Percentiles rank a stretch among this genome's conserved stretches.
Conservation (phyloP, 306 rosid genomes). For the Acacia melanoxylon region DNA sequence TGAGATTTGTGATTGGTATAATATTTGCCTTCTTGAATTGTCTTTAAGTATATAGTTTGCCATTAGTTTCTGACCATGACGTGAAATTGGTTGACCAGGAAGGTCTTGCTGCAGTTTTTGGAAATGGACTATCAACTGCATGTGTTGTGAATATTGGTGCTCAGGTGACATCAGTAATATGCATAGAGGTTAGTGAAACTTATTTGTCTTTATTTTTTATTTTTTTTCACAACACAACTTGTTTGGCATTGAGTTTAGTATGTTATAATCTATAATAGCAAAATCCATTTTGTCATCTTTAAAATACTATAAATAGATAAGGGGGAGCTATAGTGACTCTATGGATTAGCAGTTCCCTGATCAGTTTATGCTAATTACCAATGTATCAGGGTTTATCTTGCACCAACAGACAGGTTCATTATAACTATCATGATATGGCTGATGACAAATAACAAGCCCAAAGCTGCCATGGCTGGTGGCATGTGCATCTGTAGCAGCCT, state of each 20-base stretch:
- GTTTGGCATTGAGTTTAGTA: not conserved
- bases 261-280: constrained; percentile 2
- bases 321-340: not conserved
- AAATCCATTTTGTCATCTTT: constrained; percentile 14
- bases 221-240: constrained; percentile 7
- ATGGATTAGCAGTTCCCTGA: not conserved
- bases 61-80: constrained; percentile 30
- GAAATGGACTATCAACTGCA: constrained; percentile 93
- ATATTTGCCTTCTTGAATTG: not conserved
- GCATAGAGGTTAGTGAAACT: constrained; percentile 75
- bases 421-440: not conserved
- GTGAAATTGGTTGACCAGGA: constrained; percentile 64
- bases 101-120: constrained; percentile 95
- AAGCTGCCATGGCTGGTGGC: too few relatives aligned
- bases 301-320: not conserved
- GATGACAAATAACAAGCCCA: too few relatives aligned
- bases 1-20: not conserved
- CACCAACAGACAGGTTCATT: not conserved
- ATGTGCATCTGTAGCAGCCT: too few relatives aligned
- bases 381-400: not conserved
- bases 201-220: not conserved
- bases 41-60: constrained; percentile 23
- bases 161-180: constrained; percentile 87
- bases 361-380: not conserved
- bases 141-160: constrained; percentile 93